Evolutionary conservation across 805 yeast species (phyloP).

Genomic region (Yamadazyma akitaensis): DNA sequence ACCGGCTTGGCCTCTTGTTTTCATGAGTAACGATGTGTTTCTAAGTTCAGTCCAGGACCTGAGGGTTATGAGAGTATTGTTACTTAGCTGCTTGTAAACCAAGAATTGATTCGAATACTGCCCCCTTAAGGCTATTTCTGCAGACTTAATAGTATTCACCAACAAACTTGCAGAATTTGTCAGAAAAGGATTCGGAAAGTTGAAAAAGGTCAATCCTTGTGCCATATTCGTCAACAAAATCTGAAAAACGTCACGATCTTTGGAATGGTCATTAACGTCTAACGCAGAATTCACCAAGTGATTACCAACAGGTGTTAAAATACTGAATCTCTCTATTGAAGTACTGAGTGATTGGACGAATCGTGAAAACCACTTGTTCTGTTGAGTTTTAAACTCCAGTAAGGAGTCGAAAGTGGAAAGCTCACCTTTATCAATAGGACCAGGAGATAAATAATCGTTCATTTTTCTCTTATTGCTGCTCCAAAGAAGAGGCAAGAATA

Average conservation of each 20-base stretch:
- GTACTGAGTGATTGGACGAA: constrained; percentile 19
- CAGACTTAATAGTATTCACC: constrained; percentile 56
- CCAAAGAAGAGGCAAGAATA: constrained; percentile 77
- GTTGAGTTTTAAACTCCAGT: constrained; percentile 10
- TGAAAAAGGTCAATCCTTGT: constrained; percentile 30
- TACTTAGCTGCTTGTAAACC: constrained; percentile 55
- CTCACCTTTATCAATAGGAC: constrained; percentile 8
- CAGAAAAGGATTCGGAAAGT: constrained; percentile 37
- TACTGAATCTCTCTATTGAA: constrained; percentile 23
- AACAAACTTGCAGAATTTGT: constrained; percentile 39
- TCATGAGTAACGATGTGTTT: constrained; percentile 31
- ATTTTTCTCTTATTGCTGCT: constrained; percentile 40
- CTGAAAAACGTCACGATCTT: constrained; percentile 22
- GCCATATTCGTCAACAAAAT: constrained; percentile 31
- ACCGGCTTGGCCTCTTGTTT: constrained; percentile 35
- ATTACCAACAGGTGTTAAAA: constrained; percentile 23
- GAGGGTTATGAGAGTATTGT: constrained; percentile 57
- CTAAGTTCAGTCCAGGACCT: constrained; percentile 46
- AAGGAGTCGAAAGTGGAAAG: constrained; percentile 10
- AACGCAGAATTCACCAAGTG: constrained; percentile 24
- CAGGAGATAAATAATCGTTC: constrained; percentile 18
- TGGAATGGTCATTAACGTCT: background rate
- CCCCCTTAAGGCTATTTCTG: constrained; percentile 67
- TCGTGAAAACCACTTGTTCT: constrained; percentile 21
- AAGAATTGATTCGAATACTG: constrained; percentile 38